Conservation (phyloP, 495 filamentous ascomycete species). For the Lichina pygmaea region DNA sequence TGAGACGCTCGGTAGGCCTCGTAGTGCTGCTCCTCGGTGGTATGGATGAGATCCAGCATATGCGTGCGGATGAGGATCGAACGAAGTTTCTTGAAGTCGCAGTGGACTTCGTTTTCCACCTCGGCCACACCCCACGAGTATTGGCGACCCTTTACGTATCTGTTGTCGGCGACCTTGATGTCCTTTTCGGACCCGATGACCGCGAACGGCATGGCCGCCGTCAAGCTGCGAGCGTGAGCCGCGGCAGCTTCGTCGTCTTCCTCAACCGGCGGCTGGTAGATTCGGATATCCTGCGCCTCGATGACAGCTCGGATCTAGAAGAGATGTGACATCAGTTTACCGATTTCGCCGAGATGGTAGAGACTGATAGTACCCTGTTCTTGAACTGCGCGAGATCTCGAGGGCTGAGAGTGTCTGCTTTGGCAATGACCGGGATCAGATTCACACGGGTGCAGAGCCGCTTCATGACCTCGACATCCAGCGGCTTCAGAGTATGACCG, state of each 20-base stretch:
- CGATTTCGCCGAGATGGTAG: background rate
- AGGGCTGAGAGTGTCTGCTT: conserved; percentile 92
- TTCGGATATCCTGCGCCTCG: conserved; percentile 96
- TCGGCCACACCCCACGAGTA: conserved; percentile 98
- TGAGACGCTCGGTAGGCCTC: conserved; percentile 96
- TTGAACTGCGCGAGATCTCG: conserved; percentile 79
- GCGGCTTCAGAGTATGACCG: conserved; percentile 90
- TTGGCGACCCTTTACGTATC: conserved; percentile 93
- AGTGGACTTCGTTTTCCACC: conserved; percentile 99
- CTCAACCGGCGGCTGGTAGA: conserved; percentile 90
- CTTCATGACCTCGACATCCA: conserved; percentile 99
- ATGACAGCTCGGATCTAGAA: conserved; percentile 73
- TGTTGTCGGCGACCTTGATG: conserved; percentile 81
- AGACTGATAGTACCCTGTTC: conserved; percentile 37
- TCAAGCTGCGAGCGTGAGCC: conserved; percentile 74
- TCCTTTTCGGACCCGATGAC: conserved; percentile 99
- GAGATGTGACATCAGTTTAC: background rate
- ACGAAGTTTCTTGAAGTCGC: conserved; percentile 99
- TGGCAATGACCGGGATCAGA: conserved; percentile 90
- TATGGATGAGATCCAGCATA: conserved; percentile 99
- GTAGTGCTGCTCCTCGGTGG: conserved; percentile 95
- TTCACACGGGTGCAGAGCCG: conserved; percentile 90
- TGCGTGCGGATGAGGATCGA: conserved; percentile 98
- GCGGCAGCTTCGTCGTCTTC: conserved; percentile 94
- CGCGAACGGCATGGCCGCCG: conserved; percentile 93